Percentiles rank a stretch among this genome's conserved stretches.
Conservation (phyloP, 768 basidiomycete genomes). For the Suillus discolor region DNA sequence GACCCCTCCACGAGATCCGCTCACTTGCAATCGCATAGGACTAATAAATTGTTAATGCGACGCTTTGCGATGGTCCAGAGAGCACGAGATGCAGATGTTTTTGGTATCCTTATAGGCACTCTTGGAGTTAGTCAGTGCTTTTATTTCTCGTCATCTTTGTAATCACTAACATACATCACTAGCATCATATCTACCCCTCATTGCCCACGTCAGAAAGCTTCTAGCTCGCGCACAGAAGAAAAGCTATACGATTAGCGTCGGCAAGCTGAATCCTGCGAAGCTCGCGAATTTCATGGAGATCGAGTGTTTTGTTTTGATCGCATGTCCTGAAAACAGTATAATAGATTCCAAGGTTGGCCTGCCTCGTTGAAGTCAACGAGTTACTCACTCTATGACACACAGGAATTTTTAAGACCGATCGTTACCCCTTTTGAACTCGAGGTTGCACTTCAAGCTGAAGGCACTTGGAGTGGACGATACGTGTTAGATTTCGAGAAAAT, state of each 20-base stretch:
- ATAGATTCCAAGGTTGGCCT: constrained; percentile 64
- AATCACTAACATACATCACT: constrained; percentile 1
- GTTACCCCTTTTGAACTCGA: constrained; percentile 92
- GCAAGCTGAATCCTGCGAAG: constrained; percentile 93
- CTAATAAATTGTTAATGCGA: constrained; percentile 86
- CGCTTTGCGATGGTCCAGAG: constrained; percentile 86
- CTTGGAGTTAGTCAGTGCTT: constrained; percentile 74
- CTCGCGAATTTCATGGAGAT: constrained; percentile 96
- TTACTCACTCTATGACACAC: not conserved
- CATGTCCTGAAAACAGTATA: constrained; percentile 91
- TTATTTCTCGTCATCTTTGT: not conserved
- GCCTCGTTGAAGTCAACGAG: not conserved
- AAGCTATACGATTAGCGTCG: constrained; percentile 92
- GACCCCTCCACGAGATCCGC: constrained; percentile 54
- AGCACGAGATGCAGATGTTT: constrained; percentile 90
- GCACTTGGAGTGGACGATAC: constrained; percentile 76
- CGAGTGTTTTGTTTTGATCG: constrained; percentile 93
- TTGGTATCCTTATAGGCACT: constrained; percentile 94
- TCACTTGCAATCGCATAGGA: constrained; percentile 61
- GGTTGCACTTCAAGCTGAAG: constrained; percentile 71
- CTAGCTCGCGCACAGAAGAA: constrained; percentile 78
- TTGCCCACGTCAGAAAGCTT: constrained; percentile 75
- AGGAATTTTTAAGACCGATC: constrained; percentile 92
- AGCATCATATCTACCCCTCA: constrained; percentile 87
- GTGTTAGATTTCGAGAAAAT: constrained; percentile 75